These are phyloP conservation scores for Helianthus annuus DNA, from an alignment of 129 eudicot species.

Conservation along the genomic window HanXRQr2.0-SUNRISE NC_035445.2:144582457-144582956, in stretches of 20 bases:
- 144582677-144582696: slow-evolving; percentile 86
- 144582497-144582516: too few relatives aligned
- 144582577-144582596: neutral
- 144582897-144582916: neutral
- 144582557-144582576: neutral
- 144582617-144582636: neutral
- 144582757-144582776: slow-evolving; percentile 83
- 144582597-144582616: neutral
- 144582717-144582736: slow-evolving; percentile 80
- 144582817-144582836: neutral
- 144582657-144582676: slow-evolving; percentile 81
- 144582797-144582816: neutral
- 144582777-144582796: slow-evolving; percentile 28
- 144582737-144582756: slow-evolving; percentile 69
- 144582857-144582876: neutral
- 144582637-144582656: neutral
- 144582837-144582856: neutral
- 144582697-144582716: slow-evolving; percentile 82
- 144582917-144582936: neutral
- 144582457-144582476: too few relatives aligned
- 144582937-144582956: too few relatives aligned
- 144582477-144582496: too few relatives aligned
- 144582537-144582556: too few relatives aligned
- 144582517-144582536: too few relatives aligned
- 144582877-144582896: neutral